phyloP scores from a whole-genome alignment of 2,329 filamentous ascomycete species.

The Stagonosporopsis cucurbitacearum region DNA sequence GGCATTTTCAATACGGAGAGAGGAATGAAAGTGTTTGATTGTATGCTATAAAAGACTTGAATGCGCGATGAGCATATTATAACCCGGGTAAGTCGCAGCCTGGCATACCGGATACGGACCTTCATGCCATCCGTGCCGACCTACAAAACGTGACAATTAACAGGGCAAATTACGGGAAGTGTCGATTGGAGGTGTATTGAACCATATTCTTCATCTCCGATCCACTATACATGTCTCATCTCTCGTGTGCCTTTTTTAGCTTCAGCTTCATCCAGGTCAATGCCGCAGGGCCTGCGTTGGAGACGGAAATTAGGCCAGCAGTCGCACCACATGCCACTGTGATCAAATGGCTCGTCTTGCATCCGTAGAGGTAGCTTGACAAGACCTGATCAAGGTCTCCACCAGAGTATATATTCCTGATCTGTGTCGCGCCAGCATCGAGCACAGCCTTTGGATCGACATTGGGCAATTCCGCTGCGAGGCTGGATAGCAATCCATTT shows the following conservation, averaged over 20 bases:
- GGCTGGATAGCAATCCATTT: slow-evolving; percentile 46
- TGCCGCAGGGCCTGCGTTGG: slow-evolving; percentile 26
- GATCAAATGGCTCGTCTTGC: slow-evolving; percentile 33
- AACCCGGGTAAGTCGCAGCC: slow-evolving; percentile 1
- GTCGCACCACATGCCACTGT: slow-evolving; percentile 29
- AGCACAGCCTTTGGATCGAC: slow-evolving; percentile 47
- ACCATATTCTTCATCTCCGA: neutral
- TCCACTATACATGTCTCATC: neutral
- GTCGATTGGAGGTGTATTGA: neutral
- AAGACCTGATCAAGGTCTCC: slow-evolving; percentile 30
- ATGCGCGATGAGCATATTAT: neutral
- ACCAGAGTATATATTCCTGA: slow-evolving; percentile 45
- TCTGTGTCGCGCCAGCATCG: slow-evolving; percentile 53
- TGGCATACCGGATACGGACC: neutral
- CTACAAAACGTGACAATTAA: neutral
- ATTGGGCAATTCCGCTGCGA: slow-evolving; percentile 44
- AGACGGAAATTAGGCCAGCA: slow-evolving; percentile 27
- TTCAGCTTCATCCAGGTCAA: slow-evolving; percentile 23
- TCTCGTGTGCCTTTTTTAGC: slow-evolving; percentile 24
- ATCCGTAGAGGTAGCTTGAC: slow-evolving; percentile 35
- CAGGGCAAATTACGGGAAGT: neutral
- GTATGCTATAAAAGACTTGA: neutral
- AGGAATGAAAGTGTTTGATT: neutral
- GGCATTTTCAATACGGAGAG: slow-evolving; percentile 2
- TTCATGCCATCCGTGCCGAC: slow-evolving; percentile 1